A percentile compares a stretch with the other conserved stretches of the same genome.
Evolutionary conservation across 1,284 basidiomycete genomes (phyloP).

Genomic region (Fistulinella cinereoalba): DNA sequence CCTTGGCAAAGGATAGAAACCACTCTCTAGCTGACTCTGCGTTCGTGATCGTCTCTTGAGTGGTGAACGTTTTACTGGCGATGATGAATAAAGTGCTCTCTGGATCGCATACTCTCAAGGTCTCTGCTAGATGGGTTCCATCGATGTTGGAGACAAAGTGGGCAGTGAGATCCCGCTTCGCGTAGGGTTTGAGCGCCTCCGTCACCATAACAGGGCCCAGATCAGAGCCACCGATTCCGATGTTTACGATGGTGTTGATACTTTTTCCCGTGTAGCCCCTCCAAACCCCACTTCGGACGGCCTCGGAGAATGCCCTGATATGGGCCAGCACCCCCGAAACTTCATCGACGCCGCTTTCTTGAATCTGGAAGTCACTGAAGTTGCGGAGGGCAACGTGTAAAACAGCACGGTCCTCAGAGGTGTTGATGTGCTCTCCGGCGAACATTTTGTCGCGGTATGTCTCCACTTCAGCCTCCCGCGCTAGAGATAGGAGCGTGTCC

Average conservation of each 20-base stretch:
- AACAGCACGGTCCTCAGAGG: conserved; percentile 94
- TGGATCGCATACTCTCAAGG: conserved; percentile 77
- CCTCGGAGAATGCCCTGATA: conserved; percentile 88
- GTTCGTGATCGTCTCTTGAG: conserved; percentile 99
- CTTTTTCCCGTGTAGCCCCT: conserved; percentile 97
- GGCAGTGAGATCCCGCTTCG: conserved; percentile 83
- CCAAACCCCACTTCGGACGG: conserved; percentile 84
- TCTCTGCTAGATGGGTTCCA: conserved; percentile 95
- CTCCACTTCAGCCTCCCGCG: conserved; percentile 86
- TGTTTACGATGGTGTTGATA: conserved; percentile 96
- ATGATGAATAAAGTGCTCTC: conserved; percentile 98
- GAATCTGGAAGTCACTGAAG: conserved; percentile 72
- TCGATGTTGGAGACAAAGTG: conserved; percentile 99
- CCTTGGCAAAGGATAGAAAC: conserved; percentile 86
- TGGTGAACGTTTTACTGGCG: conserved; percentile 98
- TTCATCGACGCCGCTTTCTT: conserved; percentile 80
- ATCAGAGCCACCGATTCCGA: conserved; percentile 98
- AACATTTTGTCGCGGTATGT: conserved; percentile 91
- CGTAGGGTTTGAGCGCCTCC: conserved; percentile 93
- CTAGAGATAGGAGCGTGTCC: conserved; percentile 73
- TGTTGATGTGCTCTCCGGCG: conserved; percentile 95
- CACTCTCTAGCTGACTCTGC: conserved; percentile 91
- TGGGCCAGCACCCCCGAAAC: conserved; percentile 85
- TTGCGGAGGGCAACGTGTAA: conserved; percentile 94
- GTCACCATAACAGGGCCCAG: conserved; percentile 98